Conservation (phyloP, 2,329 filamentous ascomycete species). For the Colletotrichum zoysiae region DNA sequence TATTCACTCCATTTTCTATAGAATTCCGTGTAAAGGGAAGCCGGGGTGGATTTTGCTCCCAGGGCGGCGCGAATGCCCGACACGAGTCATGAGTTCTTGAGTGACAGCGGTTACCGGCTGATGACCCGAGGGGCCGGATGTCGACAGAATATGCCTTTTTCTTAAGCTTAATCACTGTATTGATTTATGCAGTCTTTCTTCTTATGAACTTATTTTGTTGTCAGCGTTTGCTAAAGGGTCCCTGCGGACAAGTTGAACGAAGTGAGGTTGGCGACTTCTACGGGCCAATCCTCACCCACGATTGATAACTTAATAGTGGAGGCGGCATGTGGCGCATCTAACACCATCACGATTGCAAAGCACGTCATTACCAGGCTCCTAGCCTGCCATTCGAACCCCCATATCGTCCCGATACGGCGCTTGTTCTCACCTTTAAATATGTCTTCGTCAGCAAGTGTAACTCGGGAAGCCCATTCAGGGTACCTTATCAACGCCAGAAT, state of each 20-base stretch:
- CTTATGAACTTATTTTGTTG: not conserved
- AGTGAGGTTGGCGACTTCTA: not conserved
- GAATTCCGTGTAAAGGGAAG: too few relatives aligned
- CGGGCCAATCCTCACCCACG: not conserved
- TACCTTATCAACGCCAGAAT: not conserved
- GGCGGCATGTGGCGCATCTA: not conserved
- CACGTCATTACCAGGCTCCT: slow-evolving; percentile 26
- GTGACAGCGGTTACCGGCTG: not conserved
- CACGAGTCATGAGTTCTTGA: not conserved
- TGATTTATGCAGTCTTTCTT: too few relatives aligned
- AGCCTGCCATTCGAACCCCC: not conserved
- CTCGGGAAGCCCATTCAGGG: not conserved
- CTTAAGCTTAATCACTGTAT: too few relatives aligned
- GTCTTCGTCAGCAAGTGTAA: not conserved
- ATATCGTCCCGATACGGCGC: not conserved
- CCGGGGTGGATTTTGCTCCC: not conserved
- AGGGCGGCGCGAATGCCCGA: not conserved
- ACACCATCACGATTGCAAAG: slow-evolving; percentile 35
- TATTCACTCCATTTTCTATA: too few relatives aligned
- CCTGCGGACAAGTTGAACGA: not conserved
- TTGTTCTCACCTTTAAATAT: slow-evolving; percentile 8
- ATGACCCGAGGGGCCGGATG: not conserved
- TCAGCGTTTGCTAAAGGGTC: too few relatives aligned
- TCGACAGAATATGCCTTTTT: not conserved
- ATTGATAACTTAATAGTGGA: too few relatives aligned